These are phyloP conservation scores for Leptomonas pyrrhocoris DNA, from an alignment of 208 protist species.

Conservation along the genomic window DNA sequence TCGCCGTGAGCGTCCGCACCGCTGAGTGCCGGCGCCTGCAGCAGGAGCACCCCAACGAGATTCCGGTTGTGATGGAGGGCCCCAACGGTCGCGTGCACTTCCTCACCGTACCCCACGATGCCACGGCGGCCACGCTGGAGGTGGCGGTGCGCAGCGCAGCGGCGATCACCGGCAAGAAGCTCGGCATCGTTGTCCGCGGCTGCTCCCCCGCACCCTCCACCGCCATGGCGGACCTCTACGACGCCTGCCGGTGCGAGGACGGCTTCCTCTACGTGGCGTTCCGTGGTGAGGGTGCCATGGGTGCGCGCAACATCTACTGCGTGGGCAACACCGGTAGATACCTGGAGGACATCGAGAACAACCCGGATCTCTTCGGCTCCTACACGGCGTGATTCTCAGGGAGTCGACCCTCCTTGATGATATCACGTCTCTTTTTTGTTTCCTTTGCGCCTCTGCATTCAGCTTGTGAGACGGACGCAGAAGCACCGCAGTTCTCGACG, in stretches of 20 bases:
- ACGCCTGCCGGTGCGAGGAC: constrained; percentile 26
- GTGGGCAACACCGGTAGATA: background rate
- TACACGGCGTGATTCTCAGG: too few relatives aligned
- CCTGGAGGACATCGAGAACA: constrained; percentile 23
- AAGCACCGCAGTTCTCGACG: too few relatives aligned
- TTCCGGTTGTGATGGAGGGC: constrained; percentile 27
- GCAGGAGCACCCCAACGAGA: constrained; percentile 28
- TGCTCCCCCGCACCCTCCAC: constrained; percentile 24
- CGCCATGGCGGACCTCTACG: constrained; percentile 25
- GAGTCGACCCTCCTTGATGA: too few relatives aligned
- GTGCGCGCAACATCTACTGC: background rate
- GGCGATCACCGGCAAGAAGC: constrained; percentile 15
- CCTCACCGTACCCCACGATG: constrained; percentile 23
- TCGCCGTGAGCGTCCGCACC: constrained; percentile 25
- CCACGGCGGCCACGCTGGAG: constrained; percentile 33
- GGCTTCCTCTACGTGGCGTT: constrained; percentile 28
- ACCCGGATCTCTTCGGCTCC: constrained; percentile 21
- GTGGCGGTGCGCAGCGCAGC: constrained; percentile 26
- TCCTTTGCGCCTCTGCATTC: too few relatives aligned
- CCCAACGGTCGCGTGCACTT: constrained; percentile 24
- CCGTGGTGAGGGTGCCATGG: constrained; percentile 10
- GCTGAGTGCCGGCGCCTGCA: constrained; percentile 38
- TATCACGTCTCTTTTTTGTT: too few relatives aligned
- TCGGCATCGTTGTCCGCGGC: constrained; percentile 29
- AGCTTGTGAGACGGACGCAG: too few relatives aligned